Evolutionary conservation across 2,329 filamentous ascomycete genomes (phyloP), one percentile per base, ranked within the genome.

Genomic region (Aspergillus piperis): DNA sequence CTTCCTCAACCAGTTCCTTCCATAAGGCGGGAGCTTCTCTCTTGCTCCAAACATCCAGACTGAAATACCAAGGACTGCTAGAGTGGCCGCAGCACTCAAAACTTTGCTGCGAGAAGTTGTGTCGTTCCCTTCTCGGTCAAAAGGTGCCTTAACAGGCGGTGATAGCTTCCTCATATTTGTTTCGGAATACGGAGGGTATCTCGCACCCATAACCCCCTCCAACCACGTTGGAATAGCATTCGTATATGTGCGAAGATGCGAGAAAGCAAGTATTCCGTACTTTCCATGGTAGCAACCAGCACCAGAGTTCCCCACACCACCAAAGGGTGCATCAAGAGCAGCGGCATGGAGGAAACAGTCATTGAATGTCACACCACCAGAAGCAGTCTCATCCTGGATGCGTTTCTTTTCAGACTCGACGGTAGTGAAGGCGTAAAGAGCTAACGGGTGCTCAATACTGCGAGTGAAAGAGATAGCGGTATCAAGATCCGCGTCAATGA

Each of bases 371-470:
- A 63, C 61, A 7, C 61, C 61, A 6, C 61, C 61, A 5, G 61
- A 63, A 19, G 47, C 1, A 30, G 61, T 63, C 10, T 25, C 30
- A 5, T 11, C 4, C 17, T 23, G 54, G 49, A 59, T 48, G 11
- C 48, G 68, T 15, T 73, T 64, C 50, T 77, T 75, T 58, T 81
- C 77, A 1, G 64, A 55, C 17, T 71, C 58, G 36, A 75, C 66
- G 10, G 71, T 62, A 42, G 73, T 77, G 65, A 81, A 81, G 30
- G 76, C 73, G 65, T 81, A 81, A 15, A 80, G 65, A 1, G 73
- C 78, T 2, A 81, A 73, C 0, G 78, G 76, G 23, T 73, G 71
- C 5, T 73, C 70, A 53, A 70, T 64, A 21, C 61, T 63, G 27
- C 41, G 68, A 59, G 69, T 67, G 23, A 54, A 61, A 3, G 60